phyloP scores from a whole-genome alignment of 2,329 filamentous ascomycete species.

The Alternaria panax region DNA sequence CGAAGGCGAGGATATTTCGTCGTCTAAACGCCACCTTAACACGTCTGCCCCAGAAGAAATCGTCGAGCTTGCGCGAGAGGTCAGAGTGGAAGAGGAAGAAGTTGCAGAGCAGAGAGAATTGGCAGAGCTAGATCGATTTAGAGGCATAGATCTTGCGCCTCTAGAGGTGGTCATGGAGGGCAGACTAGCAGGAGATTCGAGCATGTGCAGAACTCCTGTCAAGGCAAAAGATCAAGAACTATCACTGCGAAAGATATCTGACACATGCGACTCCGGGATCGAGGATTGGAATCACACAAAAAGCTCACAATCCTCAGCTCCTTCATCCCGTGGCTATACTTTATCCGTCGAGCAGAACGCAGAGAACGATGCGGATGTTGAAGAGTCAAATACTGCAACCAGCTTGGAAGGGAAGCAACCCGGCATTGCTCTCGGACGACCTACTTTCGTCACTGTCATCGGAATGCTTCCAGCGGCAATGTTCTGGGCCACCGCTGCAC shows the following conservation, averaged over 20 bases:
- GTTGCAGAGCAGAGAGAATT: conserved; percentile 3
- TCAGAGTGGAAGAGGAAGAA: conserved; percentile 17
- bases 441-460: conserved; percentile 36
- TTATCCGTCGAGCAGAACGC: conserved; percentile 1
- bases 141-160: conserved; percentile 32
- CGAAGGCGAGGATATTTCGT: conserved; percentile 21
- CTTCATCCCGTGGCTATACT: background rate
- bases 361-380: conserved; percentile 5
- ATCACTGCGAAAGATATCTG: background rate
- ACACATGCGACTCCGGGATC: background rate
- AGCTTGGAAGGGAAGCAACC: conserved; percentile 9
- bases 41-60: conserved; percentile 31
- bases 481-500: conserved; percentile 29
- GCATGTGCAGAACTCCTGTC: conserved; percentile 16
- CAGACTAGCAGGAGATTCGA: conserved; percentile 23
- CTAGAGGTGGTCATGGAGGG: conserved; percentile 28
- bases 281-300: background rate
- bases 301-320: background rate
- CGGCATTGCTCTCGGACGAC: conserved; percentile 17
- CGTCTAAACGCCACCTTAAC: conserved; percentile 27
- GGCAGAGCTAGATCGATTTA: conserved; percentile 20
- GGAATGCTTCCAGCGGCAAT: conserved; percentile 35
- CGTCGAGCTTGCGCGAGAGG: conserved; percentile 21
- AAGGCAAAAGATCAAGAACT: background rate
- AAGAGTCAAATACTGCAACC: background rate